Evolutionary conservation across 2,329 filamentous ascomycete genomes (phyloP).

Genomic region (Dendryphion nanum): DNA sequence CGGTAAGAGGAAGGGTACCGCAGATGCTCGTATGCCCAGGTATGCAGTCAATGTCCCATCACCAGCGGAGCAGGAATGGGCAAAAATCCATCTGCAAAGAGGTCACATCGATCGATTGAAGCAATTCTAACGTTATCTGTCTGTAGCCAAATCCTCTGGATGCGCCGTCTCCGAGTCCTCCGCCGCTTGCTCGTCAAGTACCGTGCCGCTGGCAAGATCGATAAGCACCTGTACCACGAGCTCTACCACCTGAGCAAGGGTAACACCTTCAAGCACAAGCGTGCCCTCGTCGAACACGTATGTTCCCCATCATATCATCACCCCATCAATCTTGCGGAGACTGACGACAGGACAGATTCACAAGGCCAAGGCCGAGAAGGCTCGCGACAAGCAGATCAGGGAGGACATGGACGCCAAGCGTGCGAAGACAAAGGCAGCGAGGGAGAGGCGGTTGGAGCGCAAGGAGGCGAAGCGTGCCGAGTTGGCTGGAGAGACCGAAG

Average conservation of each 20-base stretch:
- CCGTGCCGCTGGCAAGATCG: slow-evolving; percentile 99
- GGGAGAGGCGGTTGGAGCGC: slow-evolving; percentile 96
- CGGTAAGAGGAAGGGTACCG: slow-evolving; percentile 99
- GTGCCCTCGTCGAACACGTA: slow-evolving; percentile 99
- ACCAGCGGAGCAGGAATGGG: slow-evolving; percentile 3
- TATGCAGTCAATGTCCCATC: slow-evolving; percentile 53
- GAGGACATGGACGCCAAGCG: slow-evolving; percentile 99
- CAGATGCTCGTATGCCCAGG: slow-evolving; percentile 98
- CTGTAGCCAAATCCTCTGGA: slow-evolving; percentile 92
- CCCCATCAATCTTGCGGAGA: slow-evolving; percentile 9
- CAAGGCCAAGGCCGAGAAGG: slow-evolving; percentile 99
- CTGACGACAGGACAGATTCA: slow-evolving; percentile 71
- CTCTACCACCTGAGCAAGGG: slow-evolving; percentile 99
- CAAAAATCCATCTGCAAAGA: slow-evolving; percentile 5
- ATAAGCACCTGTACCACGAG: slow-evolving; percentile 99
- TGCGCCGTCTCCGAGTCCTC: slow-evolving; percentile 99
- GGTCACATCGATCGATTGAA: slow-evolving; percentile 7
- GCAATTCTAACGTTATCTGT: slow-evolving; percentile 31
- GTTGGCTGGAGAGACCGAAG: slow-evolving; percentile 66
- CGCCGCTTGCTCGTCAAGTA: slow-evolving; percentile 99
- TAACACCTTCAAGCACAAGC: slow-evolving; percentile 99
- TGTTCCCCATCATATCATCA: slow-evolving; percentile 52
- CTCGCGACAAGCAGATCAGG: slow-evolving; percentile 91
- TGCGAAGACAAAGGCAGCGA: slow-evolving; percentile 99
- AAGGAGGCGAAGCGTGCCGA: slow-evolving; percentile 86